These are phyloP conservation scores for Ambrosia trifida DNA, from an alignment of 129 eudicot species.

Conservation along the genomic window DNA sequence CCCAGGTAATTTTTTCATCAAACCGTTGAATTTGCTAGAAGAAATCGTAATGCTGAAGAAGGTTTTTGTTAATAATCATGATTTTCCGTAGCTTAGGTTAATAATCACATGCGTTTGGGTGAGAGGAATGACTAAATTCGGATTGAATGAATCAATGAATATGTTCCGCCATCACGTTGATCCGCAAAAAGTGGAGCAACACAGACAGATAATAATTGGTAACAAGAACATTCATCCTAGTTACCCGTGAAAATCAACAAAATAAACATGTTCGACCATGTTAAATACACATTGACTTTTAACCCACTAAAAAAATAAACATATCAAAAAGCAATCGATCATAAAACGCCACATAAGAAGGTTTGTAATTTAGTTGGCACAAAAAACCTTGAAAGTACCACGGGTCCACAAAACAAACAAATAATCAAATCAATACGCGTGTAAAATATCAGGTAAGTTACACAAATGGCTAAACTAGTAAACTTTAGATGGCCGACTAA, in stretches of 20 bases:
- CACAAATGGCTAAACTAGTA: no score
- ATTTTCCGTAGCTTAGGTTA: not conserved
- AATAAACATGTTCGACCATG: no score
- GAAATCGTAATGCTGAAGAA: conserved; percentile 4
- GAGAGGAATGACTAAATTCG: conserved; percentile 46
- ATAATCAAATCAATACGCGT: no score
- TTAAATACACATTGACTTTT: no score
- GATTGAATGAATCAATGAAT: conserved; percentile 51
- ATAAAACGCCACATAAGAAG: no score
- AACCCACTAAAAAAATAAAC: no score
- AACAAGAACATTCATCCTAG: conserved; percentile 21
- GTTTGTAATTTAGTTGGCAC: no score
- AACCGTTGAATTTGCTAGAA: not conserved
- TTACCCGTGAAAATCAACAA: not conserved
- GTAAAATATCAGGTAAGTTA: no score
- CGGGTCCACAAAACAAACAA: no score
- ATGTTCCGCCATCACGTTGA: conserved; percentile 47
- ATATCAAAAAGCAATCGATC: no score
- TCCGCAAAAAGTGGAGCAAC: conserved; percentile 63
- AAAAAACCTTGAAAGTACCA: no score
- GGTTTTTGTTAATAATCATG: conserved; percentile 11
- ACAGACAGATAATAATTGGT: conserved; percentile 54
- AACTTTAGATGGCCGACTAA: no score
- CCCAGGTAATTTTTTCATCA: conserved; percentile 11
- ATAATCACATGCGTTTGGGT: conserved; percentile 16